phyloP scores from a whole-genome alignment of 768 basidiomycete species.

The Epithele typhae region DNA sequence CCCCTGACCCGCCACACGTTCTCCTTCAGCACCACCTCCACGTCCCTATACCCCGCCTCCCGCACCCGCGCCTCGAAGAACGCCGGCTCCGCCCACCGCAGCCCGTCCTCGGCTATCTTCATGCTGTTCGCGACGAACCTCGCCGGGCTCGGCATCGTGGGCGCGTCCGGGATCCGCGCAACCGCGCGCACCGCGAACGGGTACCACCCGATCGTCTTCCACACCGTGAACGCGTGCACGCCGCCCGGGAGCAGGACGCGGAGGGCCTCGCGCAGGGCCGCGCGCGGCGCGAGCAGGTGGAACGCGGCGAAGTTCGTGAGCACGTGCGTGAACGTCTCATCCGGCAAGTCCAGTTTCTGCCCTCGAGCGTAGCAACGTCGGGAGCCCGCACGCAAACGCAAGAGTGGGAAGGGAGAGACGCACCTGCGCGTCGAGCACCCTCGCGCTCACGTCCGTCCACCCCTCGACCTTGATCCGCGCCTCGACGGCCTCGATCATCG shows the following conservation, averaged over 20 bases:
- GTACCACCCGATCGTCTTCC: not conserved
- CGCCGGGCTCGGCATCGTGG: not conserved
- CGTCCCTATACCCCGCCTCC: not conserved
- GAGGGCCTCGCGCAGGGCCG: not conserved
- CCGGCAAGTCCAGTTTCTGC: constrained; percentile 3
- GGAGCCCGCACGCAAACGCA: not conserved
- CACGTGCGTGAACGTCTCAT: constrained; percentile 1
- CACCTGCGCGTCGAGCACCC: constrained; percentile 1
- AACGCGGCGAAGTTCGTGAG: constrained; percentile 1
- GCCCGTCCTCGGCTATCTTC: not conserved
- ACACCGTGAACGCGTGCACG: not conserved
- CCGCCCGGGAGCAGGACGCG: constrained; percentile 3
- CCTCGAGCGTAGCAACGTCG: no score
- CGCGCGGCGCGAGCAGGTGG: not conserved
- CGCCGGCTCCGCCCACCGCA: not conserved
- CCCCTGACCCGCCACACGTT: not conserved
- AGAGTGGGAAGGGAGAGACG: no score
- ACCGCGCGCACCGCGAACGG: not conserved
- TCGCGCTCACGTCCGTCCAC: not conserved
- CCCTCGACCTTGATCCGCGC: not conserved
- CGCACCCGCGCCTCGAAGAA: not conserved
- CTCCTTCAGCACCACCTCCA: not conserved
- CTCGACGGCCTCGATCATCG: not conserved
- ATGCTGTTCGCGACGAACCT: not conserved
- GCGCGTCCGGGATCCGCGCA: not conserved